Conservation (phyloP, 208 protist species). For the Plasmodiophora brassicae region DNA sequence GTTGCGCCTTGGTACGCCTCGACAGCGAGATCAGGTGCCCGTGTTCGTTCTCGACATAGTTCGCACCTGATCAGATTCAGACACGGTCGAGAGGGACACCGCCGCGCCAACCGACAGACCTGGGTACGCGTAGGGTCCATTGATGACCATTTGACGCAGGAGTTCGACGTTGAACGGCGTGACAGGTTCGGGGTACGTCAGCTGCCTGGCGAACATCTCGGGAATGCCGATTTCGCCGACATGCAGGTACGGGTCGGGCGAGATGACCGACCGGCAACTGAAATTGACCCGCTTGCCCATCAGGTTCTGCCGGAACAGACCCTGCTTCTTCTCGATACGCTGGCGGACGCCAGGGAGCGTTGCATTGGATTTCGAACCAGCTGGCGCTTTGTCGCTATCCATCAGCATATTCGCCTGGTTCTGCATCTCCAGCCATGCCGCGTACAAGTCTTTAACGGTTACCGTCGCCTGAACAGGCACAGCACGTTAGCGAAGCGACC, state of each 20-base stretch:
- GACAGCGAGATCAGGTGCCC: slow-evolving; percentile 60
- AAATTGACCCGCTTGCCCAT: slow-evolving; percentile 99
- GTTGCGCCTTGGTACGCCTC: background rate
- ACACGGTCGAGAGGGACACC: background rate
- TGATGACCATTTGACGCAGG: slow-evolving; percentile 88
- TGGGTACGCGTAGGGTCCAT: slow-evolving; percentile 92
- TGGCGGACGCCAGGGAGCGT: slow-evolving; percentile 55
- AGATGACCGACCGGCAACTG: slow-evolving; percentile 86
- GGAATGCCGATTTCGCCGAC: slow-evolving; percentile 74
- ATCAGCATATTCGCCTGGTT: slow-evolving; percentile 24
- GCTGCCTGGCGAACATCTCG: slow-evolving; percentile 60
- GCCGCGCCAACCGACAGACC: too few species aligned
- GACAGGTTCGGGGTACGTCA: slow-evolving; percentile 74
- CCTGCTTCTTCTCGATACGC: slow-evolving; percentile 96
- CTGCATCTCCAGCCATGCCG: slow-evolving; percentile 27
- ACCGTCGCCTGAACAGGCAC: too few species aligned
- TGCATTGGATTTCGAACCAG: background rate
- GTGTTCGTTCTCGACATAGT: slow-evolving; percentile 77
- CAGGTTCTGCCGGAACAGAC: slow-evolving; percentile 99
- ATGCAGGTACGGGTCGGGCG: slow-evolving; percentile 92
- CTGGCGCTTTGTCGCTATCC: background rate
- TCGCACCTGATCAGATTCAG: slow-evolving; percentile 70
- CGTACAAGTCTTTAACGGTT: background rate
- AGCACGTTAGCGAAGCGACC: too few species aligned
- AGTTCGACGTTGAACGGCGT: slow-evolving; percentile 68